Percentiles rank a stretch among this genome's conserved stretches.
These are phyloP conservation scores for Cadophora sp. DNA, from an alignment of 2,329 filamentous ascomycete species.

Conservation along the genomic window DNA sequence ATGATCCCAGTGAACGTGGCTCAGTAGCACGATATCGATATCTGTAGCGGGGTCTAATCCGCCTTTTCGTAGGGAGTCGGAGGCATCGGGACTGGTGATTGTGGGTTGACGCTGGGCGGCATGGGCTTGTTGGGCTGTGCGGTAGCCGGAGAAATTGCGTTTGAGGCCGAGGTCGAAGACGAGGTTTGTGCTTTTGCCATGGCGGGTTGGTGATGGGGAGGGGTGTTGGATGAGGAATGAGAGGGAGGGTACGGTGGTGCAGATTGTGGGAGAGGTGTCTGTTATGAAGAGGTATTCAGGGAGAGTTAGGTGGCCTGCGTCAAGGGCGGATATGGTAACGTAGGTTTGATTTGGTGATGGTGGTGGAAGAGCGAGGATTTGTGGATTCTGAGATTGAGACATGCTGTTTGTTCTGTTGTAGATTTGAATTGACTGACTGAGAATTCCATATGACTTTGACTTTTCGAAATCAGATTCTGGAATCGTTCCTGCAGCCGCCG, in stretches of 20 bases:
- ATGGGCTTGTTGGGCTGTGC: constrained; percentile 51
- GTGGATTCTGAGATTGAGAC: background rate
- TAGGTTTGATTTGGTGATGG: constrained; percentile 30
- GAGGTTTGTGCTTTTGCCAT: constrained; percentile 41
- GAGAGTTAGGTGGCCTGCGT: constrained; percentile 52
- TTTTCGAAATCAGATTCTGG: background rate
- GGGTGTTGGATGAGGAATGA: constrained; percentile 59
- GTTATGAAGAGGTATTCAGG: constrained; percentile 55
- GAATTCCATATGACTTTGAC: background rate
- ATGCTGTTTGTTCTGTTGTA: background rate
- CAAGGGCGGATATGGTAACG: constrained; percentile 48
- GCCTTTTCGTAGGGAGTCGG: constrained; percentile 47
- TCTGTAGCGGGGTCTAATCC: constrained; percentile 40
- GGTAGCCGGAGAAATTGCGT: constrained; percentile 52
- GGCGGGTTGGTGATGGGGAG: constrained; percentile 31
- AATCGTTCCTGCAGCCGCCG: background rate
- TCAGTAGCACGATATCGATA: constrained; percentile 47
- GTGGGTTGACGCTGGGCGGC: constrained; percentile 53
- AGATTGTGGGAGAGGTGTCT: constrained; percentile 50
- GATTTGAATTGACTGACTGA: background rate
- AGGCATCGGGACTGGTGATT: constrained; percentile 52
- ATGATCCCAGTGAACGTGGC: constrained; percentile 65
- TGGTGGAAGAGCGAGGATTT: constrained; percentile 16
- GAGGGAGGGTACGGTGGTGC: constrained; percentile 57
- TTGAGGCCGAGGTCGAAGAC: constrained; percentile 62